These are phyloP conservation scores for Boletus semigastroideus DNA, from an alignment of 1,284 basidiomycete genomes.

Conservation along the genomic window DNA sequence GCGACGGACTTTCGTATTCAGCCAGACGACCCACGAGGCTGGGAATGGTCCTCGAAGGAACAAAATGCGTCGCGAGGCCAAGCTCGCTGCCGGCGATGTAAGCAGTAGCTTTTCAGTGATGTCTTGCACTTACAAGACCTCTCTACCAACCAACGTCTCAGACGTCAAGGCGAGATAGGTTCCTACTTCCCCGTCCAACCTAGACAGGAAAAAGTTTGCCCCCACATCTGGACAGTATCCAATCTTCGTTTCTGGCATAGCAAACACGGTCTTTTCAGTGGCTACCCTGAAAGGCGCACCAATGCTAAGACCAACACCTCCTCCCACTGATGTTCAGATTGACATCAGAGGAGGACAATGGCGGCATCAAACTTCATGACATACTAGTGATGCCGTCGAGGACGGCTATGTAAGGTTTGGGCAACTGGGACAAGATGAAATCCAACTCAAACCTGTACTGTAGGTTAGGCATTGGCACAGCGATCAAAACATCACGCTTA, in stretches of 20 bases:
- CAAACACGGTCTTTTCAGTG: slow-evolving; percentile 88
- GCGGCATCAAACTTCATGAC: slow-evolving; percentile 34
- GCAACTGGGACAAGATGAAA: slow-evolving; percentile 76
- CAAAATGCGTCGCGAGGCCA: slow-evolving; percentile 90
- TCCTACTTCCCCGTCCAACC: slow-evolving; percentile 89
- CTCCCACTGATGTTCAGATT: slow-evolving; percentile 71
- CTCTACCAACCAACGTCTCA: slow-evolving; percentile 69
- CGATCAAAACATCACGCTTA: slow-evolving; percentile 37
- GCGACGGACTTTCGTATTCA: slow-evolving; percentile 54
- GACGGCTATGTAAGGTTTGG: slow-evolving; percentile 87
- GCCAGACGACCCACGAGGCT: slow-evolving; percentile 64
- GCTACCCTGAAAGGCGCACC: slow-evolving; percentile 91
- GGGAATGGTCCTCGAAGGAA: slow-evolving; percentile 74
- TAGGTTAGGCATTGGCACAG: slow-evolving; percentile 7
- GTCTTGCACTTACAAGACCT: slow-evolving; percentile 69
- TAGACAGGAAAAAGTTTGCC: slow-evolving; percentile 85
- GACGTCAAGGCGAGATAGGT: slow-evolving; percentile 94
- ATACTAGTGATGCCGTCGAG: slow-evolving; percentile 91
- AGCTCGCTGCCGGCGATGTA: slow-evolving; percentile 58
- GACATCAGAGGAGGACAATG: slow-evolving; percentile 18
- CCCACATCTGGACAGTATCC: slow-evolving; percentile 93
- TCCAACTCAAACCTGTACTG: slow-evolving; percentile 80
- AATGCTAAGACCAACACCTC: slow-evolving; percentile 90
- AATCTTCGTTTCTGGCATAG: slow-evolving; percentile 98
- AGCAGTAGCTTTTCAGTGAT: slow-evolving; percentile 8